Base-by-base conservation (phyloP, 495 filamentous ascomycete genomes). In the Staphylotrichum tortipilum region DNA sequence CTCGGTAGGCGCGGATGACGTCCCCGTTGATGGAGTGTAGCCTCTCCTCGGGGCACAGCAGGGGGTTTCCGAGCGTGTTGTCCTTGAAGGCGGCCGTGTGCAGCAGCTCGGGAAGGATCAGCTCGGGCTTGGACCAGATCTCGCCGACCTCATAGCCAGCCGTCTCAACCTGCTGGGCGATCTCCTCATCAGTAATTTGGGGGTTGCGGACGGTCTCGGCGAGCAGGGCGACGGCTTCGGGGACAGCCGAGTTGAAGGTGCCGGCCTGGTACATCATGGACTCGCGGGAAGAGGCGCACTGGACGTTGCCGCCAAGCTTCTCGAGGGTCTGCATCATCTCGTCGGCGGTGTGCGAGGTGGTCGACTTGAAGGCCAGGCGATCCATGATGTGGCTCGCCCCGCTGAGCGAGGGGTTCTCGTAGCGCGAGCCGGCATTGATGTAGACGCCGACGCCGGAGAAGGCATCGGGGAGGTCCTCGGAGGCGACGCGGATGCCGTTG, bases 231-330 rank as follows among this genome's bases (percentile, higher is more conserved):
- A 92, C 76, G 22, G 92, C 86, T 14, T 80, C 80, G 12, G 88
- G 83, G 21, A 97, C 87, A 4, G 90, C 81, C 10, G 85, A 84
- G 70, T 99, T 99, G 79, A 99, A 99, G 46, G 88, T 96, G 30
- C 92, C 94, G 5, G 88, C 85, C 67, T 97, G 94, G 71, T 99
- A 99, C 92, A 99, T 97, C 62, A 99, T 78, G 18, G 89, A 88
- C 65, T 99, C 92, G 34, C 92, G 76, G 0, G 91, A 95, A 0
- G 91, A 96, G 29, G 88, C 89, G 65, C 92, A 97, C 69, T 96
- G 90, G 51, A 97, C 88, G 57, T 94, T 95, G 18, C 92, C 92
- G 23, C 92, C 92, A 6, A 99, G 74, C 3, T 79, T 81, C 63
- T 96, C 91, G 2, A 95, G 69, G 1, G 79, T 71, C 64, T 95